Conservation (phyloP, 495 filamentous ascomycete species). For the Rhypophila decipiens region DNA sequence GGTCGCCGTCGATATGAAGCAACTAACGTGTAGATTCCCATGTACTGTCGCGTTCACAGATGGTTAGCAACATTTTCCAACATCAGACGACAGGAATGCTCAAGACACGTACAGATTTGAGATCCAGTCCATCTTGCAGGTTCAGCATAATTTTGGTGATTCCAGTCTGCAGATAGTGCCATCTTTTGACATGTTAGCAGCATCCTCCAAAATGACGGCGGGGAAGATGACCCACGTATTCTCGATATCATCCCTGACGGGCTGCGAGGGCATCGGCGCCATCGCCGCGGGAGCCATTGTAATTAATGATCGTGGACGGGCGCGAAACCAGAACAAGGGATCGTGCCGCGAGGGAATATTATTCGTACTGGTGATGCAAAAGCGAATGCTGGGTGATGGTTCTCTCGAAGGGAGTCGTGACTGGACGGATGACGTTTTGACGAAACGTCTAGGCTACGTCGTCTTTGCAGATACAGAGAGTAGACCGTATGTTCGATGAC, state of each 20-base stretch:
- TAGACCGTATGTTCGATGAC: too few relatives aligned
- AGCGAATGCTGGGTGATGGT: too few relatives aligned
- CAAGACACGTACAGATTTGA: slow-evolving; percentile 73
- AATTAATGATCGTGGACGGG: too few relatives aligned
- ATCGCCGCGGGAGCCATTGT: slow-evolving; percentile 21
- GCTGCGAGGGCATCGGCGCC: slow-evolving; percentile 39
- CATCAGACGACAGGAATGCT: not conserved
- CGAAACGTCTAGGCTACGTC: too few relatives aligned
- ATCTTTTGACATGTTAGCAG: slow-evolving; percentile 48
- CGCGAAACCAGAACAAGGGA: not conserved
- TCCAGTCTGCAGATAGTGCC: slow-evolving; percentile 80
- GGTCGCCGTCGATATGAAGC: not conserved
- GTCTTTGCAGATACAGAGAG: too few relatives aligned
- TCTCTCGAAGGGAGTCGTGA: too few relatives aligned
- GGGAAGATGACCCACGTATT: slow-evolving; percentile 59
- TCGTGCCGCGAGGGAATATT: not conserved
- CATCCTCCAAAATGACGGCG: not conserved
- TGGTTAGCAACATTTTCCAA: slow-evolving; percentile 6
- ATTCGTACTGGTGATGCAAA: too few relatives aligned
- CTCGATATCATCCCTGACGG: slow-evolving; percentile 75
- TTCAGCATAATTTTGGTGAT: slow-evolving; percentile 90
- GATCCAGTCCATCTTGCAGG: slow-evolving; percentile 85
- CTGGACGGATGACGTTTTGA: too few relatives aligned
- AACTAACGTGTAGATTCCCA: slow-evolving; percentile 91
- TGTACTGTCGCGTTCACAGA: slow-evolving; percentile 51